Conservation (phyloP, 176 grass and related monocot genomes). For the Oryza longistaminata region DNA sequence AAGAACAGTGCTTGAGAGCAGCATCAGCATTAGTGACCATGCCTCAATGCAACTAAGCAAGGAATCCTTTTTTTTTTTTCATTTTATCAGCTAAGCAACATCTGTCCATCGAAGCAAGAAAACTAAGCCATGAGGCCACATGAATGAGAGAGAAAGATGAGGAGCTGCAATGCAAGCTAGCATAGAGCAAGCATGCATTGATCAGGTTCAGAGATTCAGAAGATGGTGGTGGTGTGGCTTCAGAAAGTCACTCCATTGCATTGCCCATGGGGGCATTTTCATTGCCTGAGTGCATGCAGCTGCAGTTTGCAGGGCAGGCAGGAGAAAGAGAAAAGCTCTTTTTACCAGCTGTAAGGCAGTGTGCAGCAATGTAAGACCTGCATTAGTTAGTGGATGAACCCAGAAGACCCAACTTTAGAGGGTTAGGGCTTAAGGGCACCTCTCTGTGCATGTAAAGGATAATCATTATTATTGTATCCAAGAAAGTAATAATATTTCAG, state of each 20-base stretch:
- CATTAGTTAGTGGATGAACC: conserved; percentile 63
- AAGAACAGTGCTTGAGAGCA: conserved; percentile 9
- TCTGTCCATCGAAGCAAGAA: conserved; percentile 40
- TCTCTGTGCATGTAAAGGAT: conserved; percentile 47
- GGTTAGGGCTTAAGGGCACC: conserved; percentile 38
- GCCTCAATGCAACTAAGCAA: conserved; percentile 11
- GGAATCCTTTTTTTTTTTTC: background rate
- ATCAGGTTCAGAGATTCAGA: conserved; percentile 10
- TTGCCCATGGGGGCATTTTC: conserved; percentile 60
- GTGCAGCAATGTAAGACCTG: conserved; percentile 57
- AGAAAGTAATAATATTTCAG: conserved; percentile 36
- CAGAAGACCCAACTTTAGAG: conserved; percentile 63
- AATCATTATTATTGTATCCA: conserved; percentile 45
- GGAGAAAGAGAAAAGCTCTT: conserved; percentile 44
- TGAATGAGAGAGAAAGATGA: conserved; percentile 33
- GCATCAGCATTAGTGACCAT: conserved; percentile 30
- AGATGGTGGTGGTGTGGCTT: conserved; percentile 35
- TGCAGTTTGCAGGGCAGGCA: conserved; percentile 22
- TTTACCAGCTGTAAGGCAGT: conserved; percentile 62
- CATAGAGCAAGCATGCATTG: conserved; percentile 12
- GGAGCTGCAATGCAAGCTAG: background rate
- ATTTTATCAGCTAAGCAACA: conserved; percentile 27
- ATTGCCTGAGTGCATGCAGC: conserved; percentile 46
- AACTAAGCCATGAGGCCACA: conserved; percentile 39
- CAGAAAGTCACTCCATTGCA: conserved; percentile 59